Conservation (phyloP, 2,329 filamentous ascomycete genomes). For the Tolypocladium ovalisporum region DNA sequence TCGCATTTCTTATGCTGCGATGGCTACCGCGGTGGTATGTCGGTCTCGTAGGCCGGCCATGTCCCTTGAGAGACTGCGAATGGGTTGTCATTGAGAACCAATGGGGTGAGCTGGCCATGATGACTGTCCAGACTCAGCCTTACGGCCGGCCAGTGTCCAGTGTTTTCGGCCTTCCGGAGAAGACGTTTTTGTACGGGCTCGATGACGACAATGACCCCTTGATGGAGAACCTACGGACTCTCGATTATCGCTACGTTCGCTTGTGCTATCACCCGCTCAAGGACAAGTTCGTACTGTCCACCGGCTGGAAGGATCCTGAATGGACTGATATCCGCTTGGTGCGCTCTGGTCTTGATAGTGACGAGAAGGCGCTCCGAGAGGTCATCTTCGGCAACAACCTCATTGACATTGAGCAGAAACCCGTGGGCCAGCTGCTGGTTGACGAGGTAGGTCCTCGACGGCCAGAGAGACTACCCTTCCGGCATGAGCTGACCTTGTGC, state of each 20-base stretch:
- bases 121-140: constrained; percentile 47
- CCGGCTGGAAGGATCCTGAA: constrained; percentile 85
- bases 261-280: constrained; percentile 84
- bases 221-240: constrained; percentile 59
- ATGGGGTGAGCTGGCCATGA: constrained; percentile 84
- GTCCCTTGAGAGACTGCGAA: constrained; percentile 61
- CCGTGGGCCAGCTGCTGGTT: constrained; percentile 67
- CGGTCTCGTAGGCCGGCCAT: constrained; percentile 57
- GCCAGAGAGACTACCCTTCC: not conserved
- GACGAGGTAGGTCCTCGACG: constrained; percentile 55
- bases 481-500: not conserved
- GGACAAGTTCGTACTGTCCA: constrained; percentile 79
- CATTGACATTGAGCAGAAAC: constrained; percentile 90
- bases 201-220: constrained; percentile 63
- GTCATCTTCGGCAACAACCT: constrained; percentile 81
- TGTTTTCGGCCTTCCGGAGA: constrained; percentile 57
- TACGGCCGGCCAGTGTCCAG: constrained; percentile 48
- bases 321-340: constrained; percentile 74
- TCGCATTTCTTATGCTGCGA: constrained; percentile 74
- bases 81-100: constrained; percentile 98
- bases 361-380: constrained; percentile 75
- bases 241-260: constrained; percentile 90
- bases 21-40: constrained; percentile 90
- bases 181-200: constrained; percentile 40
- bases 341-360: constrained; percentile 71